phyloP scores from a whole-genome alignment of 805 yeast genomes.

The Candida caryicola region DNA sequence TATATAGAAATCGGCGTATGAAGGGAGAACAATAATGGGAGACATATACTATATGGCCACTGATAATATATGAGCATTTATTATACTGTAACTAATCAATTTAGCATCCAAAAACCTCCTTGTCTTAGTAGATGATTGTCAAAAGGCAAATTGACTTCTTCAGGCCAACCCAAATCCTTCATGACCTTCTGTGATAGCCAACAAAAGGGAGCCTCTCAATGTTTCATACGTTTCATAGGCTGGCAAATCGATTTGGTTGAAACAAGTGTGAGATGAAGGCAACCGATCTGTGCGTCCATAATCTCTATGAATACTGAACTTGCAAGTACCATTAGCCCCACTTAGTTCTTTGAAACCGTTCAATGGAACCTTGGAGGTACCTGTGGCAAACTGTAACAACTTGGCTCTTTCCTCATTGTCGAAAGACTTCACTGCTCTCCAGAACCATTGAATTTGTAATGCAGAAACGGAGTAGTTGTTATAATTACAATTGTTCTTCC shows the following conservation, averaged over 20 bases:
- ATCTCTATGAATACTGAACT: conserved; percentile 86
- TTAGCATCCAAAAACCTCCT: no score
- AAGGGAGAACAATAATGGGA: background rate
- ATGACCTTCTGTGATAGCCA: conserved; percentile 91
- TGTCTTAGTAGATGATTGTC: no score
- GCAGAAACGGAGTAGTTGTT: conserved; percentile 80
- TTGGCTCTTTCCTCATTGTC: conserved; percentile 93
- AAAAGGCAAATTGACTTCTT: no score
- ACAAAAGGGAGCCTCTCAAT: conserved; percentile 70
- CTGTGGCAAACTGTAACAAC: conserved; percentile 91
- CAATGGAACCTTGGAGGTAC: conserved; percentile 93
- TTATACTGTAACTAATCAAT: background rate
- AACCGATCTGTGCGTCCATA: conserved; percentile 81
- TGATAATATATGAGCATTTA: background rate
- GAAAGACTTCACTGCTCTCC: conserved; percentile 96
- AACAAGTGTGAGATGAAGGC: conserved; percentile 96
- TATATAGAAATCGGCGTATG: background rate
- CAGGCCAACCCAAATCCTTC: conserved; percentile 93
- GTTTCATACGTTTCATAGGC: conserved; percentile 88
- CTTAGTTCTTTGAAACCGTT: conserved; percentile 88
- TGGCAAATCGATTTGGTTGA: conserved; percentile 91
- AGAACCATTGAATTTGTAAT: conserved; percentile 91
- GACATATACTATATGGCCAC: no score
- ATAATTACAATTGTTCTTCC: conserved; percentile 84
- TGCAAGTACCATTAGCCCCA: conserved; percentile 82